Base-by-base conservation (phyloP, 208 protist species). In the Angomonas ambiguus region DNA sequence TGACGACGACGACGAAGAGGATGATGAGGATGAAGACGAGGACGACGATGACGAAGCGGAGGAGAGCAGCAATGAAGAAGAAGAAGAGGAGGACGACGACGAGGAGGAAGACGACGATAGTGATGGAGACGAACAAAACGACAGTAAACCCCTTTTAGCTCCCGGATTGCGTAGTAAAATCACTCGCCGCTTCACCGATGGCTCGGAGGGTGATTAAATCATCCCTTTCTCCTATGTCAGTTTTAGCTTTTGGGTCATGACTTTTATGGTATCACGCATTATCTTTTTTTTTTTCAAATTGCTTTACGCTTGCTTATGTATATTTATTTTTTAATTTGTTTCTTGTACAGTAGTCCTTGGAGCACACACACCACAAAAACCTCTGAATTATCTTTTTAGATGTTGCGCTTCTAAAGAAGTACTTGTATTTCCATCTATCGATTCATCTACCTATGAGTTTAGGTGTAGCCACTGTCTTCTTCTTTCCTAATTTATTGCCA, bases 131-230 rank as follows among this genome's bases (percentile, higher is more conserved):
- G 24, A n/a, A 22, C 60, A 64, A 53, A 60, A 41, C 57, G 28
- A 33, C 24, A 66, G 34, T 16, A 64, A 41, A 34, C 65, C 65
- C 8, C 67, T 83, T 1, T 28, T 83, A 61, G 74, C 78, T 0
- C 74, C 78, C 6, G 74, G 67, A 13, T 60, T 83, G 51, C 69
- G 78, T 5, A 56, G 63, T 18, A 83, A 83, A 49, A 83, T 83
- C 13, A 76, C 60, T n/a, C 71, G 62, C 20, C 53, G 62, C 2
- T 51, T 72, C 67, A 72, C 73, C 33, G 74, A 79, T 35, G 65
- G 70, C 0, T 66, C 51, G 0, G 57, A 69, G 25, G 31, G 56
- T 41, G 35, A 41, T 41, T 41, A 41, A 41, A 41, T 41, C 13
- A 41, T 13, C 35, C 13, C 13, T 41, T 41, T 13, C n/a, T n/a